Evolutionary conservation across 805 yeast species (phyloP), one percentile per base, ranked within the genome.

Genomic region (Zygosaccharomyces rouxii): DNA sequence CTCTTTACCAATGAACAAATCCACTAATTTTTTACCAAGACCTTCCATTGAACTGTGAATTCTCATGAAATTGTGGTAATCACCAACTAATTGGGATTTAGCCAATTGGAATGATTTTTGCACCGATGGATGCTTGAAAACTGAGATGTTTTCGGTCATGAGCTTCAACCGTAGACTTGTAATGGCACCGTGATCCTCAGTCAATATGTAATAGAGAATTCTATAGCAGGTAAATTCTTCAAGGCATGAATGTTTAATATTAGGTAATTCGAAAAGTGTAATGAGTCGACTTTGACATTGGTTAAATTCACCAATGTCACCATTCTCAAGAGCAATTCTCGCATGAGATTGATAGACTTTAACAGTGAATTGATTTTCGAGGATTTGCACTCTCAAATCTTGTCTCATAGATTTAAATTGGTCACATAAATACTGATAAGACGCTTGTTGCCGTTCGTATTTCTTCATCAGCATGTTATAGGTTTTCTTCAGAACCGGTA

Each of bases 371-470:
- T 78, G 81, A 59, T 81, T 81, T 58, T 83, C 83, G 38, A 92
- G 83, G 60, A 86, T 86, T 68, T 92, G 99, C 7, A 92, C 97
- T 2, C 95, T 86, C 54, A 92, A 69, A 68, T 92, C 99, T 67
- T 92, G 99, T 57, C 99, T 75, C 51, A 94, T 76, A 0, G 97
- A 86, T 67, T 90, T 92, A 62, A 92, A 79, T 68, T 92, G 99
- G 64, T 88, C 94, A 61, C 92, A 84, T 10, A 87, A 67, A 64
- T 92, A 92, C 33, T 82, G 74, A 63, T 94, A 94, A 42, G 76
- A 74, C 16, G 76, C 76, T 38, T 71, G 73, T n/a, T 72, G 68
- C 4, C 67, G 68, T 51, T 64, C 53, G 55, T 80, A 82, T 58
- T 83, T 84, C 7, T 68, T 60, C 52, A 79, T 66, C 6, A 92